Conservation (phyloP, 73 alveolate genomes). For the Paramecium octaurelia region DNA sequence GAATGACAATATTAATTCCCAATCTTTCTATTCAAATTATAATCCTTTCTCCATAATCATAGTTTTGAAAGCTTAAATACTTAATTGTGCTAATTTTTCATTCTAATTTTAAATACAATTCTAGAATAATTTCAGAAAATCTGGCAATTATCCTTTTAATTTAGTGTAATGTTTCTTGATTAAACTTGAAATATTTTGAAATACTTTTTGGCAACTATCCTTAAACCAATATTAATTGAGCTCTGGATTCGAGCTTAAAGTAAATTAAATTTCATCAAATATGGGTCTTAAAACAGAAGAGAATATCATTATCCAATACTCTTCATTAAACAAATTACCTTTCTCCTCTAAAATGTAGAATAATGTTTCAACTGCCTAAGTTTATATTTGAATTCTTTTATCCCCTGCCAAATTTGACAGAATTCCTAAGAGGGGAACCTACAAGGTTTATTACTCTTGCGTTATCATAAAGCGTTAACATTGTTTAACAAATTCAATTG, state of each 20-base stretch:
- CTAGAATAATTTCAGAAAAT: slow-evolving; percentile 25
- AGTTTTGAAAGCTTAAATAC: slow-evolving; percentile 47
- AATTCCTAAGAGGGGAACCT: slow-evolving; percentile 61
- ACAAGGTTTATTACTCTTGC: background rate
- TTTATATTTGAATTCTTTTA: slow-evolving; percentile 34
- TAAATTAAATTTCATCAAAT: slow-evolving; percentile 58
- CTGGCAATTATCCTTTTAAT: slow-evolving; percentile 15
- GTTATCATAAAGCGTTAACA: background rate
- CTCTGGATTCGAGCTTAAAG: slow-evolving; percentile 27
- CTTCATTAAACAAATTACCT: slow-evolving; percentile 43
- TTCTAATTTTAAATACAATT: slow-evolving; percentile 49
- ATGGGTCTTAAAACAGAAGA: slow-evolving; percentile 57
- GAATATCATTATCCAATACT: slow-evolving; percentile 61
- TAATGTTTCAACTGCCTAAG: slow-evolving; percentile 36
- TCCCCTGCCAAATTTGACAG: slow-evolving; percentile 50
- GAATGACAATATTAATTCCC: slow-evolving; percentile 47
- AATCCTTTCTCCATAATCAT: slow-evolving; percentile 21
- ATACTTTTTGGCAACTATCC: slow-evolving; percentile 47
- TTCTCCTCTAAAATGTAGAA: background rate
- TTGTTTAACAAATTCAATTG: slow-evolving; percentile 42
- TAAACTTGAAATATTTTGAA: slow-evolving; percentile 46
- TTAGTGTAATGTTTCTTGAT: slow-evolving; percentile 6
- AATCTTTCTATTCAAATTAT: slow-evolving; percentile 23
- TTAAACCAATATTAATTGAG: slow-evolving; percentile 38
- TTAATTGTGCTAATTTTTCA: slow-evolving; percentile 39